phyloP scores from a whole-genome alignment of 164 flowering plant species.

The Magnolia changhungtana region DNA sequence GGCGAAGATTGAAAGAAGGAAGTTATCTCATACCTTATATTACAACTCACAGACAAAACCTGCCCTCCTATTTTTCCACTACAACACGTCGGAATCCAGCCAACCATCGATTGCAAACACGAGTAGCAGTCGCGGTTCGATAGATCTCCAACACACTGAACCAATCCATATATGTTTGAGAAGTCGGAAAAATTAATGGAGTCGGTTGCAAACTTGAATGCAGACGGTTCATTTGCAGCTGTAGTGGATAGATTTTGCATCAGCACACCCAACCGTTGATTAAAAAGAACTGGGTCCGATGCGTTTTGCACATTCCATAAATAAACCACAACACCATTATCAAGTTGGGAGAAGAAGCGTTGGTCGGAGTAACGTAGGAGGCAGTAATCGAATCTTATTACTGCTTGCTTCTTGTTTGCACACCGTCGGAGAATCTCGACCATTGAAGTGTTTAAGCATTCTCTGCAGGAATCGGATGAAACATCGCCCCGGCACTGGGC shows the following conservation, averaged over 20 bases:
- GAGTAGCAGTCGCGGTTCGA: slow-evolving; percentile 9
- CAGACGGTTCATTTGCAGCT: not conserved
- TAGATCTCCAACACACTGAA: slow-evolving; percentile 42
- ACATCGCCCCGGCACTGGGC: no score
- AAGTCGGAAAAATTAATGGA: not conserved
- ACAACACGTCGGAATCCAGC: not conserved
- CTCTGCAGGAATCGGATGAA: no score
- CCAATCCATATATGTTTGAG: slow-evolving; percentile 22
- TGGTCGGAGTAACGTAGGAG: no score
- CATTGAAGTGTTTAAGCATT: no score
- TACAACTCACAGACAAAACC: slow-evolving; percentile 22
- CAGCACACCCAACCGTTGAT: not conserved
- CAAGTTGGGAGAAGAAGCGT: no score
- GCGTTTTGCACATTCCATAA: not conserved
- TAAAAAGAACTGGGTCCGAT: not conserved
- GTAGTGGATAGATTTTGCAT: not conserved
- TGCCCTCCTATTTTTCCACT: slow-evolving; percentile 13
- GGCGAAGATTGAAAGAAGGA: slow-evolving; percentile 8
- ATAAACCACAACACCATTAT: no score
- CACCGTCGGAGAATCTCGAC: no score
- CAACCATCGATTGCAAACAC: slow-evolving; percentile 17
- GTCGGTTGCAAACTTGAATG: not conserved
- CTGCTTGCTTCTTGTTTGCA: no score
- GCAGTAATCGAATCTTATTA: no score
- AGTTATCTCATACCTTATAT: slow-evolving; percentile 19